These are phyloP conservation scores for Hypoxylon sp. DNA, from an alignment of 2,329 filamentous ascomycete genomes.

Conservation along the genomic window DNA sequence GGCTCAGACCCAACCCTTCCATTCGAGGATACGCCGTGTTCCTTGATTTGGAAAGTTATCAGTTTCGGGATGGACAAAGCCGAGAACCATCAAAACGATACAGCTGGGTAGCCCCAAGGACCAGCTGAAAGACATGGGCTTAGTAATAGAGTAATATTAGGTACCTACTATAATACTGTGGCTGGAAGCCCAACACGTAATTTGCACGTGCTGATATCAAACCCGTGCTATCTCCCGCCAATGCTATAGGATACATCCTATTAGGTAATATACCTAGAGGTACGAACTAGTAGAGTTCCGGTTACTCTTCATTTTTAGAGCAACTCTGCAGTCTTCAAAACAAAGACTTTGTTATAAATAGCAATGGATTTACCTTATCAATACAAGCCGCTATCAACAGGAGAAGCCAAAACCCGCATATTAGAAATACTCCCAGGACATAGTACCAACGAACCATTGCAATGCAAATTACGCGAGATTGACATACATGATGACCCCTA, in stretches of 20 bases:
- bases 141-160: neutral
- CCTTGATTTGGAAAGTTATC: neutral
- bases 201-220: too few relatives aligned
- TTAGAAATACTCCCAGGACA: constrained; percentile 2
- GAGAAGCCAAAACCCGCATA: neutral
- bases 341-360: neutral
- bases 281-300: too few relatives aligned
- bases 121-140: neutral
- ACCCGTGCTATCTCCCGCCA: too few relatives aligned
- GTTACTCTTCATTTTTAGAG: neutral
- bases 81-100: neutral
- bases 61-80: neutral
- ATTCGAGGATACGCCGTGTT: neutral
- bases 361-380: neutral
- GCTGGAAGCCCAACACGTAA: too few relatives aligned
- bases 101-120: too few relatives aligned
- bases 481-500: neutral
- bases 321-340: neutral
- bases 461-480: neutral
- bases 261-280: too few relatives aligned
- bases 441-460: neutral
- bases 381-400: neutral
- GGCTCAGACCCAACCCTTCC: neutral
- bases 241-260: too few relatives aligned
- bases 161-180: too few relatives aligned